phyloP scores from a whole-genome alignment of 2,329 filamentous ascomycete species.

The Verticillium zaregamsianum region DNA sequence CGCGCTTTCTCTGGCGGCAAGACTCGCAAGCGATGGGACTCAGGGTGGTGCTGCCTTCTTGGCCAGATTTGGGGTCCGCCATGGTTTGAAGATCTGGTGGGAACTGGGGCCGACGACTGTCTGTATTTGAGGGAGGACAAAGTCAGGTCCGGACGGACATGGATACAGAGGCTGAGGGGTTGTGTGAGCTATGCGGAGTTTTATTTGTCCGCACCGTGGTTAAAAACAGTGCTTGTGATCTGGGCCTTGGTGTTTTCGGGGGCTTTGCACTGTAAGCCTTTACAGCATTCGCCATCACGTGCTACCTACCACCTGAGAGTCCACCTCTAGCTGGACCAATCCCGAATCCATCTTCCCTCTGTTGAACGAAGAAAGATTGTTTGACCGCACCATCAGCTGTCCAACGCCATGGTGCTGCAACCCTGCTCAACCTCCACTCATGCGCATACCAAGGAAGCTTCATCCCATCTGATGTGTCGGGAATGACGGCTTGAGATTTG shows the following conservation, averaged over 20 bases:
- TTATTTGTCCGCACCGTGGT: conserved; percentile 19
- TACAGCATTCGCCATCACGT: neutral
- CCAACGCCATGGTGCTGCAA: neutral
- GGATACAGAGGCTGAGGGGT: neutral
- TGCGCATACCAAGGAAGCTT: neutral
- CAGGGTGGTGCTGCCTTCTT: neutral
- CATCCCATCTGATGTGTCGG: neutral
- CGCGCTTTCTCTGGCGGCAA: conserved; percentile 27
- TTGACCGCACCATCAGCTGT: neutral
- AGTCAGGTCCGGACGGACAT: neutral
- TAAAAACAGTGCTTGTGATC: no score
- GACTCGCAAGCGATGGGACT: conserved; percentile 27
- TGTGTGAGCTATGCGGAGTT: conserved; percentile 12
- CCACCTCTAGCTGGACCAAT: neutral
- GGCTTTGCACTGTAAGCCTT: neutral
- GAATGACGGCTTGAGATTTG: conserved; percentile 1
- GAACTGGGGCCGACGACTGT: neutral
- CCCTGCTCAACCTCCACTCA: neutral
- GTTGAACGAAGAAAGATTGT: neutral
- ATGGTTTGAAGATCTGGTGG: neutral
- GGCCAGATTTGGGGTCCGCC: neutral
- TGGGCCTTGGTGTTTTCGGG: neutral
- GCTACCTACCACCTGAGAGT: neutral
- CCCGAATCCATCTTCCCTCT: neutral
- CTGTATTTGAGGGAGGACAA: neutral